phyloP scores from a whole-genome alignment of 2,329 filamentous ascomycete species.

The Lomentospora prolificans region DNA sequence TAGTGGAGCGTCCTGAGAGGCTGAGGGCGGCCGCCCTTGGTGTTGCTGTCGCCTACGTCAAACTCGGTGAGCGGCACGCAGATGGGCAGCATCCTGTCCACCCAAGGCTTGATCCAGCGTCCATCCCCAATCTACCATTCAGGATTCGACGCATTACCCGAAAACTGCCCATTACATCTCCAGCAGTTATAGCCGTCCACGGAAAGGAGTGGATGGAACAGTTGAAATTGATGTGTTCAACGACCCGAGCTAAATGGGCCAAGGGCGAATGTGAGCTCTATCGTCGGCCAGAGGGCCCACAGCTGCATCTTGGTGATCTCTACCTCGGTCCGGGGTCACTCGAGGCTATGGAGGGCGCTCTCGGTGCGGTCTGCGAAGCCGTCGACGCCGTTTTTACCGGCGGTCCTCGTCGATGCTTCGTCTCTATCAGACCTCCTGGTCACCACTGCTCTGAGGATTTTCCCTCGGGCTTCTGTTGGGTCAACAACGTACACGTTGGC shows the following conservation, averaged over 20 bases:
- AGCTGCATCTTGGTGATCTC: conserved; percentile 79
- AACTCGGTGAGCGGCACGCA: conserved; percentile 71
- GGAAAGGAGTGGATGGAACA: conserved; percentile 91
- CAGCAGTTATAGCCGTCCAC: conserved; percentile 82
- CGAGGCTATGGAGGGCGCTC: conserved; percentile 77
- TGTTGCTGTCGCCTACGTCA: conserved; percentile 77
- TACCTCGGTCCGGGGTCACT: conserved; percentile 84
- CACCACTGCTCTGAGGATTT: conserved; percentile 87
- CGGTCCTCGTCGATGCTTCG: conserved; percentile 70
- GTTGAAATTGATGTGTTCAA: conserved; percentile 72
- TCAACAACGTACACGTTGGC: conserved; percentile 96
- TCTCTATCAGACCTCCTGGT: conserved; percentile 84
- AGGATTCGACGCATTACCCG: conserved; percentile 74
- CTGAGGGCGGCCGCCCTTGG: conserved; percentile 77
- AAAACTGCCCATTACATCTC: conserved; percentile 59
- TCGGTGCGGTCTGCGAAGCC: conserved; percentile 89
- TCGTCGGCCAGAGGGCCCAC: conserved; percentile 32
- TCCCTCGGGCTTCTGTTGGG: conserved; percentile 95
- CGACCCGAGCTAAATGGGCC: conserved; percentile 68
- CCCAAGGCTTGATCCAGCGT: conserved; percentile 45
- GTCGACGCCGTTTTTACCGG: conserved; percentile 70
- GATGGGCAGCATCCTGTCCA: conserved; percentile 60
- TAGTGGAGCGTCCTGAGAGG: conserved; percentile 88
- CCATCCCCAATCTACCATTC: conserved; percentile 60
- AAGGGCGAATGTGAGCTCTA: conserved; percentile 56